phyloP scores from a whole-genome alignment of 345 rosid genomes.

The Moricandia arvensis region DNA sequence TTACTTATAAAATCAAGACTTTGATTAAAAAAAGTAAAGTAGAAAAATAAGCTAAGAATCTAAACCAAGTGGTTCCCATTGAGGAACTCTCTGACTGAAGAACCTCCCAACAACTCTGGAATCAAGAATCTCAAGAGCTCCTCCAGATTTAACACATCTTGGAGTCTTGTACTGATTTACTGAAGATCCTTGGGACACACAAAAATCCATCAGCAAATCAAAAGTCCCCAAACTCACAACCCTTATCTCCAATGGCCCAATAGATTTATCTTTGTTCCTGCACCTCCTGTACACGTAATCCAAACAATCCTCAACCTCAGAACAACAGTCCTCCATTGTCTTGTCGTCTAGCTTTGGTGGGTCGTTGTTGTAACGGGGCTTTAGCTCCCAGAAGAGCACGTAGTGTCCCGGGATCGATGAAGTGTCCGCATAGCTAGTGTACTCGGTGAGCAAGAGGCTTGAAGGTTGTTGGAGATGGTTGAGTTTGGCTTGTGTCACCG shows the following conservation, averaged over 20 bases:
- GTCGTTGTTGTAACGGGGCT: slow-evolving; percentile 47
- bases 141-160: slow-evolving; percentile 73
- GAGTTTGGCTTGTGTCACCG: slow-evolving; percentile 63
- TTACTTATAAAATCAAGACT: slow-evolving; percentile 17
- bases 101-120: slow-evolving; percentile 64
- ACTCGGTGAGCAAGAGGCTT: slow-evolving; percentile 66
- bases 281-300: slow-evolving; percentile 86
- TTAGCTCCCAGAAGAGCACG: slow-evolving; percentile 88
- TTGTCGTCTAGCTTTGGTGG: slow-evolving; percentile 46
- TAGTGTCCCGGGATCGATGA: slow-evolving; percentile 85
- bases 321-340: slow-evolving; percentile 77
- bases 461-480: slow-evolving; percentile 60
- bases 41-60: slow-evolving; percentile 23
- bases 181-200: slow-evolving; percentile 82
- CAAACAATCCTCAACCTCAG: slow-evolving; percentile 67
- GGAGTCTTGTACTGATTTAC: slow-evolving; percentile 95
- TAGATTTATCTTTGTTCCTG: slow-evolving; percentile 72
- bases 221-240: slow-evolving; percentile 73
- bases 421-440: slow-evolving; percentile 79
- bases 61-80: slow-evolving; percentile 68
- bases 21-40: not conserved
- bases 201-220: slow-evolving; percentile 85
- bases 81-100: slow-evolving; percentile 62
- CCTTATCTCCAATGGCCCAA: slow-evolving; percentile 82
- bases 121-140: slow-evolving; percentile 59